Percentiles rank a stretch among this genome's conserved stretches.
phyloP scores from a whole-genome alignment of 2,329 filamentous ascomycete genomes.

The Pyrenochaeta sp. region DNA sequence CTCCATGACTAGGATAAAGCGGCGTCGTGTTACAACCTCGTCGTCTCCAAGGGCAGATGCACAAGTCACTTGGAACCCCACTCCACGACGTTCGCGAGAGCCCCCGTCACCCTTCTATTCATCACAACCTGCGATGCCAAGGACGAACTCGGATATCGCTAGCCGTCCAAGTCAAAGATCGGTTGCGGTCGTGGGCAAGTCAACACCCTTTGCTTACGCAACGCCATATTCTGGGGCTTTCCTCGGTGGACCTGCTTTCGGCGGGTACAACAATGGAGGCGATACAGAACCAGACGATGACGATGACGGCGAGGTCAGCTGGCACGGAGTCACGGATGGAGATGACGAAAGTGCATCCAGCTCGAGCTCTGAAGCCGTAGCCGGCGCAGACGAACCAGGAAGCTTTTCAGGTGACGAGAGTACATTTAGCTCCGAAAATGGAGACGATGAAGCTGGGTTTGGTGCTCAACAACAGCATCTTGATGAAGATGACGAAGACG shows the following conservation, averaged over 20 bases:
- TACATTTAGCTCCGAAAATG: slow-evolving; percentile 39
- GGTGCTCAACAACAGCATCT: slow-evolving; percentile 11
- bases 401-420: slow-evolving; percentile 47
- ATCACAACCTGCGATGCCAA: slow-evolving; percentile 32
- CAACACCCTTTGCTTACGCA: slow-evolving; percentile 73
- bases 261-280: slow-evolving; percentile 33
- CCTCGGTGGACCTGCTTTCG: slow-evolving; percentile 35
- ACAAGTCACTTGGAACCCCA: slow-evolving; percentile 44
- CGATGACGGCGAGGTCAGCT: slow-evolving; percentile 38
- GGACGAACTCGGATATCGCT: slow-evolving; percentile 41
- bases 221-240: slow-evolving; percentile 69
- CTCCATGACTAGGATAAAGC: slow-evolving; percentile 48
- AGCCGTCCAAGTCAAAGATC: slow-evolving; percentile 56
- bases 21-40: slow-evolving; percentile 54
- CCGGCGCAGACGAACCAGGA: slow-evolving; percentile 37
- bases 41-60: slow-evolving; percentile 35
- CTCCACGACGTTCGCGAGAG: slow-evolving; percentile 54
- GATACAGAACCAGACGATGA: slow-evolving; percentile 47
- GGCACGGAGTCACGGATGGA: slow-evolving; percentile 35
- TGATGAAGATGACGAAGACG: slow-evolving; percentile 7
- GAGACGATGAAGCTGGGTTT: slow-evolving; percentile 19
- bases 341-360: slow-evolving; percentile 37
- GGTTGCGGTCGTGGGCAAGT: slow-evolving; percentile 34
- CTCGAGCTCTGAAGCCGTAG: slow-evolving; percentile 20
- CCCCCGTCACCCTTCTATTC: slow-evolving; percentile 53